Evolutionary conservation across 176 grass and related monocot genomes (phyloP).

Genomic region (Elaeis guineensis): DNA sequence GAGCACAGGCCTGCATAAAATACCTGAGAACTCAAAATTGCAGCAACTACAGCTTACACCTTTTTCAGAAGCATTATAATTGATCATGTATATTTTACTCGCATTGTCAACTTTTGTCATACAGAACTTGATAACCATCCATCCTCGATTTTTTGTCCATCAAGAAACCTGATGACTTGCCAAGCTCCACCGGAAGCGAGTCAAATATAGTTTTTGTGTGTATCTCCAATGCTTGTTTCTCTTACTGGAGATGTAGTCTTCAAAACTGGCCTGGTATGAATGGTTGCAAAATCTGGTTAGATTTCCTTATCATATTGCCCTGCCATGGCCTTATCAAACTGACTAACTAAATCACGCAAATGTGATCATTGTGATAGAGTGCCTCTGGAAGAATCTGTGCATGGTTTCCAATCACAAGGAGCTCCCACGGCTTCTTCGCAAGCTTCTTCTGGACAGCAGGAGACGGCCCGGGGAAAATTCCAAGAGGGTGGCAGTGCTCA

Average conservation of each 20-base stretch:
- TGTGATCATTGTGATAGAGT: slow-evolving; percentile 43
- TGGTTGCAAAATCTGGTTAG: too few relatives aligned
- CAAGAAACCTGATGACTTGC: slow-evolving; percentile 27
- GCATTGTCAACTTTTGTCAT: slow-evolving; percentile 26
- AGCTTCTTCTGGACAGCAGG: slow-evolving; percentile 15
- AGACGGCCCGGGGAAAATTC: not conserved
- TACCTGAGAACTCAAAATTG: slow-evolving; percentile 45
- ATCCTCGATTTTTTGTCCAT: slow-evolving; percentile 26
- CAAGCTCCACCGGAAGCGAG: too few relatives aligned
- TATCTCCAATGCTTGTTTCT: too few relatives aligned
- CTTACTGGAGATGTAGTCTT: too few relatives aligned
- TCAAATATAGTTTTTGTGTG: too few relatives aligned
- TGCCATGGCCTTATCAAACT: too few relatives aligned
- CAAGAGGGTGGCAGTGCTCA: slow-evolving; percentile 36
- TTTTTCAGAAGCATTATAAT: slow-evolving; percentile 29
- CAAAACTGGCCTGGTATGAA: too few relatives aligned
- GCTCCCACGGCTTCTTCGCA: slow-evolving; percentile 18
- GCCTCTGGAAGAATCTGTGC: slow-evolving; percentile 51
- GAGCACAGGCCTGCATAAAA: slow-evolving; percentile 33
- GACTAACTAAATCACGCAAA: slow-evolving; percentile 39
- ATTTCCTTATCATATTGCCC: slow-evolving; percentile 27
- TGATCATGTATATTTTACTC: slow-evolving; percentile 28
- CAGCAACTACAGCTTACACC: slow-evolving; percentile 35
- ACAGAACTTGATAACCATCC: slow-evolving; percentile 21
- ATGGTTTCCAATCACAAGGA: slow-evolving; percentile 35